Evolutionary conservation across 345 rosid species (phyloP), one percentile per base, ranked within the genome.

Genomic region (Excoecaria cochinchinensis): DNA sequence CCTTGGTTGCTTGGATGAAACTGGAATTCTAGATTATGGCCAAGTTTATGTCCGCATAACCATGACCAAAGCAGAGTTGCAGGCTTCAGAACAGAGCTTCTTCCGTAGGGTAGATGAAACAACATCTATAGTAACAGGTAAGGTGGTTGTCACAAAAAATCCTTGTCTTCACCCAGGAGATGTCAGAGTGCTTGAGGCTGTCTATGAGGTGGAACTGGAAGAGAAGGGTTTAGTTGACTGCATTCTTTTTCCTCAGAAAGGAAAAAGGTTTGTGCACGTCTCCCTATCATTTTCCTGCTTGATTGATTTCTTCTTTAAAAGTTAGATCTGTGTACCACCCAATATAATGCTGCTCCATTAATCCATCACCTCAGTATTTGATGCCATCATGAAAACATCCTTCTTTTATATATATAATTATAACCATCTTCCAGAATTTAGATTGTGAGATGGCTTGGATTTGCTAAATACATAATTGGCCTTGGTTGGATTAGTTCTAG

Each of bases 151-250:
- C 78, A 95, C 99, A 16, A 95, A 89, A 78, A 95, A 92, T 78
- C 99, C 99, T 24, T 95, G 98, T 72, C 97, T 95, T 82, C 98
- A 95, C 76, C 99, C 98, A 0, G 98, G 99, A 72, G 99, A 95
- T 75, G 50, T 95, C 63, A 86, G 98, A 89, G 97, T 91, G 79
- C 95, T 95, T 52, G 85, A 90, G 1, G 98, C 98, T 62, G 87
- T 95, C 47, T 90, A 85, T 82, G 81, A 84, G 11, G 76, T 80
- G 74, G 87, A 75, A 73, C 80, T 95, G 17, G 91, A 89, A 84
- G 86, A 87, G 82, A 90, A 83, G 76, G 93, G 88, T 69, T 80
- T 83, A 82, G 83, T 89, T 0, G 93, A 95, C 78, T 95, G 99
- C 84, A 67, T 91, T 73, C 75, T 95, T 65, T 95, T 95, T 75